Conservation (phyloP, 2,329 filamentous ascomycete genomes). For the Pseudogymnoascus pannorum region DNA sequence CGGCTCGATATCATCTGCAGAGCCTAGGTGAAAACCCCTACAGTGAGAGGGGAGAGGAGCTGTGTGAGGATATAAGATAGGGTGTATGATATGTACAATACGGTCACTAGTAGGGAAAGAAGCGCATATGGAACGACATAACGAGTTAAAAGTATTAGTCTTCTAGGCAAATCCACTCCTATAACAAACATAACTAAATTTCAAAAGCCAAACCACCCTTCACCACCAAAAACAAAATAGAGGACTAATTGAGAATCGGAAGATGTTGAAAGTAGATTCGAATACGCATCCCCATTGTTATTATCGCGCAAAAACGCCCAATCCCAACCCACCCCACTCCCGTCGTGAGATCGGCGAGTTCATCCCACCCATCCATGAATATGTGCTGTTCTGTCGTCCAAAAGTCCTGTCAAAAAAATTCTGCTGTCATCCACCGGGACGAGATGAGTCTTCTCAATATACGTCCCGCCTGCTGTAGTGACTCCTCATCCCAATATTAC, state of each 20-base stretch:
- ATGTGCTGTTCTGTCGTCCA: neutral
- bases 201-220: neutral
- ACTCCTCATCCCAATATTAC: conserved; percentile 45
- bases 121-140: neutral
- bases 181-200: neutral
- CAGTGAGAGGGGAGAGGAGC: neutral
- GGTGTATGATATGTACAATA: conserved; percentile 1
- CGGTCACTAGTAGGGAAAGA: neutral
- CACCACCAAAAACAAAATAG: neutral
- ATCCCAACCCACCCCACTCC: neutral
- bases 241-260: neutral
- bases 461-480: neutral
- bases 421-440: neutral
- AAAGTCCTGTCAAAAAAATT: neutral
- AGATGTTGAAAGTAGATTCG: neutral
- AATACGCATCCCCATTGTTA: neutral
- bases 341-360: neutral
- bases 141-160: conserved; percentile 4
- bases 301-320: neutral
- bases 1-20: conserved; percentile 5
- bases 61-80: neutral
- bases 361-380: neutral
- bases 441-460: neutral
- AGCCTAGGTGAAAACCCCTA: neutral
- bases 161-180: conserved; percentile 1